These are phyloP conservation scores for Candida tammaniensis DNA, from an alignment of 805 yeast genomes.

Conservation along the genomic window DNA sequence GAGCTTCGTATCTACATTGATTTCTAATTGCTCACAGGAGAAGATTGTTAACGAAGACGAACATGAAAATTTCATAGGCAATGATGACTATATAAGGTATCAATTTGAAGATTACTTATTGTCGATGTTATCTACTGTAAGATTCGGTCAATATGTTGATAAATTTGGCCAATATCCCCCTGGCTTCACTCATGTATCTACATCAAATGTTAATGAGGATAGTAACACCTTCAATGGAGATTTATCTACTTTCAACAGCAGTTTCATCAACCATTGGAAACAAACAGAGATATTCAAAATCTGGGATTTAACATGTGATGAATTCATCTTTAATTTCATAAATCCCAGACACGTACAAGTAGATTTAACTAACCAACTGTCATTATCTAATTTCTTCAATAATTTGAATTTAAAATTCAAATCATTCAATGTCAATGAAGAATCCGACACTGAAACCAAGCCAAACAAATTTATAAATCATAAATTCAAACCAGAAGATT, in stretches of 20 bases:
- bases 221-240: conserved; percentile 25
- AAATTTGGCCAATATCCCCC: conserved; percentile 39
- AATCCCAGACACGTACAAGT: conserved; percentile 36
- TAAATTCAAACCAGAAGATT: conserved; percentile 3
- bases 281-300: conserved; percentile 33
- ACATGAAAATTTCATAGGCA: conserved; percentile 33
- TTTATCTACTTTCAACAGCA: conserved; percentile 25
- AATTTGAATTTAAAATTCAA: conserved; percentile 15
- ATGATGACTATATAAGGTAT: conserved; percentile 82
- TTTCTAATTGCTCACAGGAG: conserved; percentile 46
- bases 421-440: conserved; percentile 5
- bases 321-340: conserved; percentile 42
- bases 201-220: conserved; percentile 13
- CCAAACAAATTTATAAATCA: conserved; percentile 19
- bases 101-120: conserved; percentile 88
- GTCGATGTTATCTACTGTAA: conserved; percentile 68
- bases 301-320: conserved; percentile 42
- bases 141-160: conserved; percentile 59
- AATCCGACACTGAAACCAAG: conserved; percentile 17
- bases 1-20: conserved; percentile 65
- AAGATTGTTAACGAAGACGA: conserved; percentile 37
- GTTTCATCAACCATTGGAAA: conserved; percentile 34
- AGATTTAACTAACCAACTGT: conserved; percentile 11
- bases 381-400: conserved; percentile 24
- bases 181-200: conserved; percentile 24